phyloP scores from a whole-genome alignment of 208 protist genomes.

The Acanthamoeba sp. region DNA sequence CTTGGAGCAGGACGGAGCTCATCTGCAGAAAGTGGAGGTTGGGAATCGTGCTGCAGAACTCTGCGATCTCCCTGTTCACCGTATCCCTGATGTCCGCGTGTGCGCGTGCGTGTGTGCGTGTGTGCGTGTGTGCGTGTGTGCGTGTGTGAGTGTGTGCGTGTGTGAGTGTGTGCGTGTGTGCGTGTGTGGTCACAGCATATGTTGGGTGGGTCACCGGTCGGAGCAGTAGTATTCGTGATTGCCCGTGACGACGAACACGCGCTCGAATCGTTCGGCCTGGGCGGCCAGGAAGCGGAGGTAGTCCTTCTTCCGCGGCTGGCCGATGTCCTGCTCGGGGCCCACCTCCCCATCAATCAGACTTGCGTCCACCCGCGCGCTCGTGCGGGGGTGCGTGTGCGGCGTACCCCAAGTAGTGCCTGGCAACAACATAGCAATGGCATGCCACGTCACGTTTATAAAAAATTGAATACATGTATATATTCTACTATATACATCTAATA shows the following conservation, averaged over 20 bases:
- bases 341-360: no score
- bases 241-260: constrained; percentile 50
- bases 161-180: not conserved
- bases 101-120: not conserved
- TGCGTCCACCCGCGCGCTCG: no score
- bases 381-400: not conserved
- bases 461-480: not conserved
- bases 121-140: not conserved
- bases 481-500: no score
- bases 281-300: not conserved
- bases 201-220: constrained; percentile 34
- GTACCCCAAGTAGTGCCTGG: not conserved
- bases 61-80: not conserved
- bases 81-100: not conserved
- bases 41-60: constrained; percentile 20
- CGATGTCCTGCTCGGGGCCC: not conserved
- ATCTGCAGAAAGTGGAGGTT: constrained; percentile 54
- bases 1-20: not conserved
- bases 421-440: not conserved
- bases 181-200: no score
- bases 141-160: not conserved
- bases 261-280: constrained; percentile 10
- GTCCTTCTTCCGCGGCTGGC: constrained; percentile 42
- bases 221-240: constrained; percentile 57
- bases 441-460: no score